Percentiles rank a stretch among this genome's conserved stretches.
Evolutionary conservation across 2,329 filamentous ascomycete species (phyloP).

Genomic region (Aspergillus japonicus): DNA sequence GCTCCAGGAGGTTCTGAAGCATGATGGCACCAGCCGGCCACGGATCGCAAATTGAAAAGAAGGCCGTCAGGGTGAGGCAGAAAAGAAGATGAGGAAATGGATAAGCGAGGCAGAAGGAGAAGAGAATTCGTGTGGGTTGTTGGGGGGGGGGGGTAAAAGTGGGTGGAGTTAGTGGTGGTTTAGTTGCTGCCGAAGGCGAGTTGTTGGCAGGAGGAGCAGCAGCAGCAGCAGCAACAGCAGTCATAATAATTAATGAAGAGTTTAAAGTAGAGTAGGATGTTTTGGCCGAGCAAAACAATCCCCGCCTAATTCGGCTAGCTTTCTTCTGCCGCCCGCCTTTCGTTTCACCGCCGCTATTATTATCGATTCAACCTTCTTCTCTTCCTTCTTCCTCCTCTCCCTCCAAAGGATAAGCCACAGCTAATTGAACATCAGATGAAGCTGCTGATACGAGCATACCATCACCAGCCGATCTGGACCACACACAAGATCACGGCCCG

Average conservation of each 20-base stretch:
- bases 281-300: slow-evolving; percentile 23
- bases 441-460: not conserved
- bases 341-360: not conserved
- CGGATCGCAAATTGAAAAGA: slow-evolving; percentile 10
- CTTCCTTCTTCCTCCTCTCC: too few species aligned
- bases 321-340: slow-evolving; percentile 7
- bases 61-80: slow-evolving; percentile 12
- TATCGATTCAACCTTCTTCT: too few species aligned
- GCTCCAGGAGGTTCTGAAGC: slow-evolving; percentile 28
- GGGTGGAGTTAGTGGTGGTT: slow-evolving; percentile 8
- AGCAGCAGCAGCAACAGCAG: not conserved
- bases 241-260: not conserved
- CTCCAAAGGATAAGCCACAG: not conserved
- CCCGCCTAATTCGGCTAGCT: slow-evolving; percentile 29
- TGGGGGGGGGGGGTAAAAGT: not conserved
- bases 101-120: not conserved
- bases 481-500: not conserved
- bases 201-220: not conserved
- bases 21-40: slow-evolving; percentile 35
- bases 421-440: not conserved
- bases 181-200: slow-evolving; percentile 14
- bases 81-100: not conserved
- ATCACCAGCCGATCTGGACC: not conserved
- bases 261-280: not conserved
- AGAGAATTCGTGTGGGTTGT: not conserved